Evolutionary conservation across 2,329 filamentous ascomycete species (phyloP).

Genomic region (Pseudogymnoascus pannorum): DNA sequence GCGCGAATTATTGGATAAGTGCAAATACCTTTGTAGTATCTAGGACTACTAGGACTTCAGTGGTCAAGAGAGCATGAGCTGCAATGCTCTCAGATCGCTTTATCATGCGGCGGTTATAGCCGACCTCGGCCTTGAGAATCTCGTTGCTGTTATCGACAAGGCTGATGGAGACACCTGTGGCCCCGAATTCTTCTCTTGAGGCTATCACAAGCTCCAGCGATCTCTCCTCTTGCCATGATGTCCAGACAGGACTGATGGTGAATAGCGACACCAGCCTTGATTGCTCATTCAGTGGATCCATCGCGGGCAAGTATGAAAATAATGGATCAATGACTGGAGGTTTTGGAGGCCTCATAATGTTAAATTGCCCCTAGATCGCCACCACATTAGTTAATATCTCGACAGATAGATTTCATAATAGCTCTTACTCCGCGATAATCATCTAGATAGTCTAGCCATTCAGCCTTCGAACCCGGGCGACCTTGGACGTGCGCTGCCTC

Average conservation of each 20-base stretch:
- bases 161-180: slow-evolving; percentile 27
- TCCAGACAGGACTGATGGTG: slow-evolving; percentile 22
- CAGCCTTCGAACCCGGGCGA: not conserved
- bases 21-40: slow-evolving; percentile 29
- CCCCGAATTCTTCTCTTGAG: slow-evolving; percentile 25
- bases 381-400: not conserved
- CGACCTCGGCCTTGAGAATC: slow-evolving; percentile 27
- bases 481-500: not conserved
- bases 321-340: slow-evolving; percentile 23
- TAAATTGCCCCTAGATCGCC: slow-evolving; percentile 27
- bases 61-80: slow-evolving; percentile 30
- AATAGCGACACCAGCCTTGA: slow-evolving; percentile 19
- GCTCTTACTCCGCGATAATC: not conserved
- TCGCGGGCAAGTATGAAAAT: slow-evolving; percentile 26
- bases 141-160: slow-evolving; percentile 29
- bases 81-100: slow-evolving; percentile 28
- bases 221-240: slow-evolving; percentile 17
- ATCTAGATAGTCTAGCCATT: not conserved
- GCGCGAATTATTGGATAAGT: not conserved
- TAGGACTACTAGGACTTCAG: slow-evolving; percentile 28
- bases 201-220: slow-evolving; percentile 19
- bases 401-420: not conserved
- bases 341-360: slow-evolving; percentile 28
- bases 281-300: slow-evolving; percentile 25
- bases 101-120: slow-evolving; percentile 23